Base-by-base conservation (phyloP, 2,329 filamentous ascomycete genomes). In the Colletotrichum neosansevieriae region DNA sequence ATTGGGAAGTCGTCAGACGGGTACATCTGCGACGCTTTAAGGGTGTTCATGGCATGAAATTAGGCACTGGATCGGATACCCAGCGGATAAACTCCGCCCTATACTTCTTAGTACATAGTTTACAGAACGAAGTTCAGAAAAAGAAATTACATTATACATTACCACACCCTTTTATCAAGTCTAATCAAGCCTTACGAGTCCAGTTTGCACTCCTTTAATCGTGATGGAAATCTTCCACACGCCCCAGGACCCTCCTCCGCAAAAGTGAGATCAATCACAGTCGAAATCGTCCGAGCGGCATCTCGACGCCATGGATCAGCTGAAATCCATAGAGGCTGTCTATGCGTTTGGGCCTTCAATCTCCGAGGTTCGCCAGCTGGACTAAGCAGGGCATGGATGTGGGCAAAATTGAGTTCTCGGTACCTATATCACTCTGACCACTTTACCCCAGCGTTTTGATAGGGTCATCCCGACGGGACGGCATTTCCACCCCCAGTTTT, bases 251-350 rank as follows among this genome's bases (percentile, higher is more conserved):
- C 3, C 9, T 19, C 36, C 36, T 3, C n/a, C 12, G 15, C 13
- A 47, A 21, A 13, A 21, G 11, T 32, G 47, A 19, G 29, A 12
- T 38, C 4, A 12, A 49, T 21, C 63, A 66, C 58, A 49, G 63
- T 47, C 42, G n/a, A 57, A 63, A 63, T 24, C 15, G 58, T 62
- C 57, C 44, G 50, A 67, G 63, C 29, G 42, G 38, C 11, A 6
- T 21, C 17, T 10, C 13, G n/a, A n/a, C n/a, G n/a, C 49, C 19
- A 40, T 56, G n/a, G 11, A 11, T 13, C 57, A 42, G 49, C 29
- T 42, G 34, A 32, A 19, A 21, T 11, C 10, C 2, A 11, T 32
- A 21, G 21, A 15, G 29, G 29, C 17, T 29, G 40, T 13, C 51
- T 51, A 34, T 29, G 53, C 61, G 42, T 58, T 50, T 21, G 42